Evolutionary conservation across 768 basidiomycete genomes (phyloP), one percentile per base, ranked within the genome.

Genomic region (Mycena polygramma): DNA sequence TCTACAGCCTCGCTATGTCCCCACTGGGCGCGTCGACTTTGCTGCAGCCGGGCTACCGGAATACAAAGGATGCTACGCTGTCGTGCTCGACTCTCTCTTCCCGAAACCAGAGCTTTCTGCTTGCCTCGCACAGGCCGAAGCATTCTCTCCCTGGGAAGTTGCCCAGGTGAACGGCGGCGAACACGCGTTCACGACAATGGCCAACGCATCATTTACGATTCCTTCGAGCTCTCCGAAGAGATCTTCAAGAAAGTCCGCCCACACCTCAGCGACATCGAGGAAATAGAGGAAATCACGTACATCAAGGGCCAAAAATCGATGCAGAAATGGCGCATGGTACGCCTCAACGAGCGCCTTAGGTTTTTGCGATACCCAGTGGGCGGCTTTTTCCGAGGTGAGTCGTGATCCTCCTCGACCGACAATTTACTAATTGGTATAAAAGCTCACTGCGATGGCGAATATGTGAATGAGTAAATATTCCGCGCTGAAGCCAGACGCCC

Each of bases 311-410:
- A 37, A 35, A 36, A 36, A 13, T 30, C 26, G 53, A 14, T 43
- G 26, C 69, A 74, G 43, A 74, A 71, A 30, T 74, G 73, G 73
- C 52, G 63, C n/a, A 63, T 73, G 68, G 69, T 70, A n/a, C 59
- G 66, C 17, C 17, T 73, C 49, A 73, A 73, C 57, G 72, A 73
- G 54, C 59, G 72, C 10, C 61, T 73, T 22, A 26, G 72, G 37
- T 73, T 73, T 37, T 49, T 73, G 45, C 59, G 68, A 53, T 73
- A 73, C 36, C 55, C 68, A 0, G 39, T 37, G 26, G 72, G 72
- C 36, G 66, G 65, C 0, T 73, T 63, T 43, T 73, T 73, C 53
- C 61, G 59, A 0, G 30, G 30, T 30, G 6, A 30, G 6, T 30
- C 30, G 30, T 30, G 30, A 30, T 30, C 30, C 30, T 30, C 30